Evolutionary conservation across 805 yeast genomes (phyloP).

Genomic region (Saturnispora mendoncae): DNA sequence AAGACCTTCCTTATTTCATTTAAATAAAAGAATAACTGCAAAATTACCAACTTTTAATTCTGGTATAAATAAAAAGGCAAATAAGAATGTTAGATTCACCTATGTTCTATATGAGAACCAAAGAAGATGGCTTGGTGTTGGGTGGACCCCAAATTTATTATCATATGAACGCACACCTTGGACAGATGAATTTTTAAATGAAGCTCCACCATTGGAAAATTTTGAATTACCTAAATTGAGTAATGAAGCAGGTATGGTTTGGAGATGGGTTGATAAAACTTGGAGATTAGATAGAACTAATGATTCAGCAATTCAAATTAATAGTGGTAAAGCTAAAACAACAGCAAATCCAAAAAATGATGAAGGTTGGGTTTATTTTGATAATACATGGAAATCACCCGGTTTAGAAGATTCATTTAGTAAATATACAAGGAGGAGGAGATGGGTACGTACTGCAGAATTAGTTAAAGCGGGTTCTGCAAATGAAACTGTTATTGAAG

Average conservation of each 20-base stretch:
- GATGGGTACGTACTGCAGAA: slow-evolving; percentile 95
- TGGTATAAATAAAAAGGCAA: slow-evolving; percentile 12
- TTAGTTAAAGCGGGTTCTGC: slow-evolving; percentile 35
- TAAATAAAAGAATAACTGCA: slow-evolving; percentile 36
- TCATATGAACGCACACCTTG: slow-evolving; percentile 93
- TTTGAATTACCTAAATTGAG: slow-evolving; percentile 74
- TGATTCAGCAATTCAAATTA: slow-evolving; percentile 72
- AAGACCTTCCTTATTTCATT: slow-evolving; percentile 38
- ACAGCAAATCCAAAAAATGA: slow-evolving; percentile 66
- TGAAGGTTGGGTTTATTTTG: slow-evolving; percentile 84
- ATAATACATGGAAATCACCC: slow-evolving; percentile 91
- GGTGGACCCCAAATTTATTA: slow-evolving; percentile 90
- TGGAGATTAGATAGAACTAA: slow-evolving; percentile 89
- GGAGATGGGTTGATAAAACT: slow-evolving; percentile 93
- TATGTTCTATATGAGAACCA: slow-evolving; percentile 92
- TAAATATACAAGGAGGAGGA: slow-evolving; percentile 85
- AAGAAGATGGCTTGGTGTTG: slow-evolving; percentile 95
- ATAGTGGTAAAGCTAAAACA: slow-evolving; percentile 49
- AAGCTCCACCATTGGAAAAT: slow-evolving; percentile 63
- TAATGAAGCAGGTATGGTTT: slow-evolving; percentile 46
- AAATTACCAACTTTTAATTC: slow-evolving; percentile 9
- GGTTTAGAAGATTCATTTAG: slow-evolving; percentile 80
- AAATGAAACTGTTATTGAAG: neutral
- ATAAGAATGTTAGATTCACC: slow-evolving; percentile 63
- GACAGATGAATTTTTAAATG: slow-evolving; percentile 94